These are phyloP conservation scores for Aspergillus hortae DNA, from an alignment of 2,329 filamentous ascomycete genomes.

Conservation along the genomic window DNA sequence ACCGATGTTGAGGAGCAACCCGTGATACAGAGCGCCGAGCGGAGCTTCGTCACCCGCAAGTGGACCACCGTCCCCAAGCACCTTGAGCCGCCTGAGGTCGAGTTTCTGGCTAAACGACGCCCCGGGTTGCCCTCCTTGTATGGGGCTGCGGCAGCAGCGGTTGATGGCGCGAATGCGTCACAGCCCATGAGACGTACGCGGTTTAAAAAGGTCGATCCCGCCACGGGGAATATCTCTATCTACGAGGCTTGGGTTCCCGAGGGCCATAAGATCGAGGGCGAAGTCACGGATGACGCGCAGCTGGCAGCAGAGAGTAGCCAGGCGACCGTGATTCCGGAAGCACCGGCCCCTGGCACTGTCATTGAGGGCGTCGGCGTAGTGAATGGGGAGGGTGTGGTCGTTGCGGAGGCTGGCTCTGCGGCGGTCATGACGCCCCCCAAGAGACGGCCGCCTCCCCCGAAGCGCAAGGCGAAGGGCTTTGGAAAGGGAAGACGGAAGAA, in stretches of 20 bases:
- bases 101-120: constrained; percentile 60
- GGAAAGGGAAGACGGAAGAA: constrained; percentile 77
- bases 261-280: constrained; percentile 75
- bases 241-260: constrained; percentile 80
- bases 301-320: constrained; percentile 41
- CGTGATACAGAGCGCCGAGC: constrained; percentile 30
- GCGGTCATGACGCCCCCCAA: constrained; percentile 47
- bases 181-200: constrained; percentile 72
- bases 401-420: constrained; percentile 47
- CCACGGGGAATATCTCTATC: constrained; percentile 73
- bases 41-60: constrained; percentile 55
- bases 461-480: constrained; percentile 75
- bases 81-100: constrained; percentile 56
- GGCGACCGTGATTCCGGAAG: constrained; percentile 31
- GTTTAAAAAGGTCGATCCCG: constrained; percentile 72
- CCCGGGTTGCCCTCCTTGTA: constrained; percentile 56
- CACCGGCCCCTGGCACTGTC: constrained; percentile 55
- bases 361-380: constrained; percentile 59
- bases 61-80: constrained; percentile 57
- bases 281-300: constrained; percentile 62
- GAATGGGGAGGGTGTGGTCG: constrained; percentile 59
- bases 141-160: constrained; percentile 27
- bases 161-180: constrained; percentile 27
- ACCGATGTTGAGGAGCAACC: constrained; percentile 34
- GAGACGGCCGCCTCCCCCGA: constrained; percentile 70